A percentile compares a stretch with the other conserved stretches of the same genome.
Evolutionary conservation across 768 basidiomycete species (phyloP).

Genomic region (Tulasnella sp.): DNA sequence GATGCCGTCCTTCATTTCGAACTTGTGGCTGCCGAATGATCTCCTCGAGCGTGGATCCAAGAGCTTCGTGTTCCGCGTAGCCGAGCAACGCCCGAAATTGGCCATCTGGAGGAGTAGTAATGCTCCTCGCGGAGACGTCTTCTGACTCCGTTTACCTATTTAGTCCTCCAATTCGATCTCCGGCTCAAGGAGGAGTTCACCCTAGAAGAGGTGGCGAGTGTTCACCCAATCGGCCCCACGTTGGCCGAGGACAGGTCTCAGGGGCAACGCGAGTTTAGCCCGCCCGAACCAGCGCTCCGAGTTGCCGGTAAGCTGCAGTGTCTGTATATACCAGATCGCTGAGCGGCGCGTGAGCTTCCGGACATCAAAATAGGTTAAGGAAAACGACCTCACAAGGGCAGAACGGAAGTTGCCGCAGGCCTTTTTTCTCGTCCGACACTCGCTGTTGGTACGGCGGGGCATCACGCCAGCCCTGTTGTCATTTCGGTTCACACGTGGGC

Average conservation of each 20-base stretch:
- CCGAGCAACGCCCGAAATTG: not conserved
- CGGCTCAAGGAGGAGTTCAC: constrained; percentile 52
- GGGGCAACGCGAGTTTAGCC: constrained; percentile 76
- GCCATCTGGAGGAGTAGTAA: not conserved
- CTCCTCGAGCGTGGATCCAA: not conserved
- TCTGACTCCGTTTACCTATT: constrained; percentile 29
- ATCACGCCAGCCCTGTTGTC: constrained; percentile 58
- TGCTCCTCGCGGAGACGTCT: not conserved
- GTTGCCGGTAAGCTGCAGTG: no score
- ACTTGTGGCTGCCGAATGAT: constrained; percentile 1
- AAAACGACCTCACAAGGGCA: constrained; percentile 42
- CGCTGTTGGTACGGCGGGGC: constrained; percentile 55
- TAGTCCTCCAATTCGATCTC: constrained; percentile 39
- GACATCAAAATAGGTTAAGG: no score
- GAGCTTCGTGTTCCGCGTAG: not conserved
- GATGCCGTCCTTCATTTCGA: not conserved
- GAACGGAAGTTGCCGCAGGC: constrained; percentile 53
- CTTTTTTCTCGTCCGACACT: constrained; percentile 49
- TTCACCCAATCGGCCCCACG: constrained; percentile 70
- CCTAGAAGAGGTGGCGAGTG: constrained; percentile 65
- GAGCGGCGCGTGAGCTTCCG: no score
- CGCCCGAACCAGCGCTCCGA: constrained; percentile 74
- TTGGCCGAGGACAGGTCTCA: constrained; percentile 62
- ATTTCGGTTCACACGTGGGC: constrained; percentile 81
- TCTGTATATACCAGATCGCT: no score